Evolutionary conservation across 1,284 basidiomycete species (phyloP), one percentile per base, ranked within the genome.

Genomic region (Rhodotorula sp.): DNA sequence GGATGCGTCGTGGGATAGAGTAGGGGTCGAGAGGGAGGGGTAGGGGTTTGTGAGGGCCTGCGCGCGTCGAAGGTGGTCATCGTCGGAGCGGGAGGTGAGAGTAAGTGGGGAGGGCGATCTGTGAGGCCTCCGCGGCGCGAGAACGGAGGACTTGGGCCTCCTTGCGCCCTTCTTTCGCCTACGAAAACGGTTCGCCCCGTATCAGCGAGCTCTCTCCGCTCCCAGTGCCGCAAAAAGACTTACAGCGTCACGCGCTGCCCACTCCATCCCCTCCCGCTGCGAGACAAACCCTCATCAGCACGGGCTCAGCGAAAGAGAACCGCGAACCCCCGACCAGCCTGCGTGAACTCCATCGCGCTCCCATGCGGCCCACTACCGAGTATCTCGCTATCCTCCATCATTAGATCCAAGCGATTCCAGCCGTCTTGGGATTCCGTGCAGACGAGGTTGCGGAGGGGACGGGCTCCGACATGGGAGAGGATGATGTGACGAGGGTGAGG

Each of bases 201-300:
- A 13, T 44, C 16, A 15, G 26, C n/a, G 24, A 4, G 10, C 28
- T n/a, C 26, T 3, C 34, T 11, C 4, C 2, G 55, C 1, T 16
- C 1, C 7, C 0, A 2, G 37, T 10, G 9, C 3, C 4, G 37
- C 7, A 15, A 1, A 1, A 22, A 22, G 13, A 26, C 55, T 8
- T n/a, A 56, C 55, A 2, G 55, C 55, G 37, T 56, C 30, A 5
- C 13, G 6, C 13, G 37, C 55, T 1, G n/a, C 55, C 37, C n/a
- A 3, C 37, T 56, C 44, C n/a, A 44, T 1, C 11, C 55, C 55
- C n/a, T 56, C 55, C 55, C 55, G 44, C 55, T 56, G 37, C 18
- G 8, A 20, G 22, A 53, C 9, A 8, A 11, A 4, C 16, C 1
- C 11, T 0, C 40, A 16, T 22, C 10, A 56, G 34, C 20, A 8